Evolutionary conservation across 2,329 filamentous ascomycete species (phyloP), one percentile per base, ranked within the genome.

Genomic region (Ceratocystis smalleyi): DNA sequence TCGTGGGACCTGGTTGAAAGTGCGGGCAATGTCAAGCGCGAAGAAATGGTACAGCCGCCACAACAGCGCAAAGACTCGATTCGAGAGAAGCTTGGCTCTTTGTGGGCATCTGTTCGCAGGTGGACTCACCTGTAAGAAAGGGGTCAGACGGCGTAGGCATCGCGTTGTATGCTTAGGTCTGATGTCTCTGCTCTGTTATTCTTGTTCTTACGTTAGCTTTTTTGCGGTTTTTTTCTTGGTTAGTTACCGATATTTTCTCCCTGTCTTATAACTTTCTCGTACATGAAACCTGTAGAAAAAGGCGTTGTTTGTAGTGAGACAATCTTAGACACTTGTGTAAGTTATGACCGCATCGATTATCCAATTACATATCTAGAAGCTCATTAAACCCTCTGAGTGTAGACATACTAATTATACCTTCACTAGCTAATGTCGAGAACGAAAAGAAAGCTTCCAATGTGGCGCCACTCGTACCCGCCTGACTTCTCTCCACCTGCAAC

Each of bases 1-100:
- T 75, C 77, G 3, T 77, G 63, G 30, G 61, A 65, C 5, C 59
- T 59, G 5, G 35, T 62, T 54, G 51, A 62, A 30, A 27, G 27
- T 30, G 62, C 62, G 4, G 17, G 57, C 22, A 24, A 32, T 4
- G n/a, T 65, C 19, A 19, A 35, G 15, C 17, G 32, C 5, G 59
- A 59, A 5, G 12, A 57, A 17, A 24, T 66, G 22, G 43, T 64
- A n/a, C 65, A 66, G 30, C 65, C 65, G 6, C 65, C 65, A 6
- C 8, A 19, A 19, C 19, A 45, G 6, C 49, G 61, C 7, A 62
- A 59, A 40, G 57, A 54, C 43, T 59, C 60, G 12, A 51, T 62
- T 43, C 59, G 64, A 2, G 64, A 65, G 35, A 61, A 24, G 43
- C n/a, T 47, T 22, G 15, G 47, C 19, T 51, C 47, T 51, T 4